Conservation (phyloP, 306 rosid species). For the Styphnolobium japonicum region DNA sequence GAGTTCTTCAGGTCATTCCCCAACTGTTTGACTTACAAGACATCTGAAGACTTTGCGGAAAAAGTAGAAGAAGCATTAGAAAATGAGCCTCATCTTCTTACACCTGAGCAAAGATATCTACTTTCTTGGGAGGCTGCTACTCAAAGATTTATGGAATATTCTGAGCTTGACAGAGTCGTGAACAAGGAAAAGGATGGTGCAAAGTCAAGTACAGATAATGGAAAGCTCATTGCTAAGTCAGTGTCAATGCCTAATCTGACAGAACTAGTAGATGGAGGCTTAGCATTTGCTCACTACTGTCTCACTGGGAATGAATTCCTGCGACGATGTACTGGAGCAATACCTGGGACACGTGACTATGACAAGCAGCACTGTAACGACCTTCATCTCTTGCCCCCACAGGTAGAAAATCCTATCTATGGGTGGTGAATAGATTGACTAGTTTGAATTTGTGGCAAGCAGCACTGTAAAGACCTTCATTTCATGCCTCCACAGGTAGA, state of each 20-base stretch:
- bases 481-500: conserved; percentile 51
- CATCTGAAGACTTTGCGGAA: conserved; percentile 80
- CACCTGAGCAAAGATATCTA: conserved; percentile 77
- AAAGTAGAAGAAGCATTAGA: conserved; percentile 90
- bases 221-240: conserved; percentile 45
- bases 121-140: conserved; percentile 99
- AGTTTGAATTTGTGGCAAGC: conserved; percentile 19
- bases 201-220: conserved; percentile 21
- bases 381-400: conserved; percentile 79
- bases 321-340: conserved; percentile 83
- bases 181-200: conserved; percentile 36
- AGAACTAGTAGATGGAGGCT: conserved; percentile 74
- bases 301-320: conserved; percentile 88
- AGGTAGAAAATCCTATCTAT: conserved; percentile 82
- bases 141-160: conserved; percentile 81
- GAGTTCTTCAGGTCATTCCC: conserved; percentile 91
- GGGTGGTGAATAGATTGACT: conserved; percentile 64
- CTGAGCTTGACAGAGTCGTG: conserved; percentile 71
- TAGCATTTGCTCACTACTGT: conserved; percentile 93
- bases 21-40: conserved; percentile 81
- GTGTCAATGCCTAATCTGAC: conserved; percentile 61
- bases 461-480: conserved; percentile 57
- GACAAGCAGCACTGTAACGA: conserved; percentile 90
- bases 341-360: conserved; percentile 84
- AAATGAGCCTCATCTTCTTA: conserved; percentile 81